Percentiles rank a stretch among this genome's conserved stretches.
Conservation (phyloP, 805 yeast species). For the Phaffomyces antillensis region DNA sequence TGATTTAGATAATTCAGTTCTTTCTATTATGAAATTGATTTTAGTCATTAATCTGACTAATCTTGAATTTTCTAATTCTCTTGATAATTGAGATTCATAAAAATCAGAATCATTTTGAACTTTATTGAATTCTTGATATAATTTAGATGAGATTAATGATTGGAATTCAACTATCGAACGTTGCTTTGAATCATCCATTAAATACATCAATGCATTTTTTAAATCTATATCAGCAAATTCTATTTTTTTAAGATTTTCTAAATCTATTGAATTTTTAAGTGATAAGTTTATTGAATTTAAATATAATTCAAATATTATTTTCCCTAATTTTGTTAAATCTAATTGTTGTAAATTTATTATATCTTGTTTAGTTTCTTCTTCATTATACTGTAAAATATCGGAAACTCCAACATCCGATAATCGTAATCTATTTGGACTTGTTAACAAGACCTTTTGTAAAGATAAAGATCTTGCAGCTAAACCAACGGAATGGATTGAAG, state of each 20-base stretch:
- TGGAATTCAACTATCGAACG: conserved; percentile 29
- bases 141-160: conserved; percentile 34
- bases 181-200: conserved; percentile 22
- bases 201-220: conserved; percentile 35
- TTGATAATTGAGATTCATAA: conserved; percentile 52
- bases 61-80: conserved; percentile 84
- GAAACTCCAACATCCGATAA: conserved; percentile 63
- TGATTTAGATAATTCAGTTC: conserved; percentile 44
- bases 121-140: conserved; percentile 42
- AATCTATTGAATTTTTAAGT: conserved; percentile 5
- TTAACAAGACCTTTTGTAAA: conserved; percentile 63
- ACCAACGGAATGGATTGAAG: conserved; percentile 56
- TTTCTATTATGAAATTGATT: conserved; percentile 67
- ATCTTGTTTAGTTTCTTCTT: conserved; percentile 13
- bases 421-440: conserved; percentile 65
- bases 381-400: conserved; percentile 51
- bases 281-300: conserved; percentile 38
- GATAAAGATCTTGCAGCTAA: conserved; percentile 59
- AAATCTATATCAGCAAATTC: conserved; percentile 37
- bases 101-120: conserved; percentile 47
- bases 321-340: conserved; percentile 58
- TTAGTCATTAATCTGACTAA: conserved; percentile 77
- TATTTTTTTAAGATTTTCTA: conserved; percentile 20
- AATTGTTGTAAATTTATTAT: conserved; percentile 34
- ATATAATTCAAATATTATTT: conserved; percentile 45